Evolutionary conservation across 805 yeast species (phyloP), one percentile per base, ranked within the genome.

Genomic region (Candida coquimbonensis): DNA sequence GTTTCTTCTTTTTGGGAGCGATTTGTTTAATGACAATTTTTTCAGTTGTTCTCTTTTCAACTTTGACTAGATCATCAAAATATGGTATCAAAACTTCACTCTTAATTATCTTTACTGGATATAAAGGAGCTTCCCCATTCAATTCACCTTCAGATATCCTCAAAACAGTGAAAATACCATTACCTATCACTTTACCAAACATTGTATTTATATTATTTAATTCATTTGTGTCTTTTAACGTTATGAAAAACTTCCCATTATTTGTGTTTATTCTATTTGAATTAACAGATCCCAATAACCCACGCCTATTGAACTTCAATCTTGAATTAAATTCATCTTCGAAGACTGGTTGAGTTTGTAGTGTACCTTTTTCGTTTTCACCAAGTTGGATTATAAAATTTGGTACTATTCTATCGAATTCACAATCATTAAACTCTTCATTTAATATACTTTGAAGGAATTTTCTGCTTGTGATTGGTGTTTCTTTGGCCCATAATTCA

Each of bases 401-500:
- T 8, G 59, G 53, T 9, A 70, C 56, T 5, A 74, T 60, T 36
- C 73, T 62, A 44, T 63, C 63, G 53, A 83, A 78, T 35, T 51
- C 50, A 44, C 66, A 57, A 13, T 69, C 72, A 40, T 61, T 60
- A 54, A 70, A 80, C 36, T 53, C 55, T 9, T 72, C 71, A 47
- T 73, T 63, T 14, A 69, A 37, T 51, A 83, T 75, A 34, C 66
- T 67, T 42, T 68, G 66, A n/a, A 84, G 56, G 52, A 84, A 82
- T 35, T 57, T 54, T 33, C 70, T 55, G 29, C 74, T 56, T 1
- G 78, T 70, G 0, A 51, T 49, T 0, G 89, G 88, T 4, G 75
- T 61, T 57, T 85, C 87, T 52, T 77, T 77, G 12, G 89, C 86
- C 80, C 83, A 85, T 7, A 84, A 59, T 47, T 80, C 89, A 1